phyloP scores from a whole-genome alignment of 257 asterid genomes.

The Nicotiana obtusifolia region DNA sequence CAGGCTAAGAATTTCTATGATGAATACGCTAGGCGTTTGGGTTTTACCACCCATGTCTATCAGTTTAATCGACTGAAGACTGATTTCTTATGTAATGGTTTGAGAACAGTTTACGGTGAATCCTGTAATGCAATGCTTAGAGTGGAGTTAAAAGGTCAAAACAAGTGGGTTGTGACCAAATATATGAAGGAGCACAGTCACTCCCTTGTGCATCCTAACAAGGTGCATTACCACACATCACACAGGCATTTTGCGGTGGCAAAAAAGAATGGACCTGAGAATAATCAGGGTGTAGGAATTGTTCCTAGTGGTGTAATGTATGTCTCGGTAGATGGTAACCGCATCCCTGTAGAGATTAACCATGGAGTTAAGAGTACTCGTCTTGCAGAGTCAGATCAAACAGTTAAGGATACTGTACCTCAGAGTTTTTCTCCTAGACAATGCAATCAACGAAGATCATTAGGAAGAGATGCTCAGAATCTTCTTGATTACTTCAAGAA shows the following conservation, averaged over 20 bases:
- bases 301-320: constrained; percentile 79
- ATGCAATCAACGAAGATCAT: constrained; percentile 40
- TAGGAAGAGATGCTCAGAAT: constrained; percentile 85
- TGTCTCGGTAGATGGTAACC: constrained; percentile 62
- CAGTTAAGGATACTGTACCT: constrained; percentile 27
- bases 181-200: constrained; percentile 67
- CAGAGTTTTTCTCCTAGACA: constrained; percentile 31
- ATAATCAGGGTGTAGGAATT: constrained; percentile 32
- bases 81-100: constrained; percentile 50
- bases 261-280: constrained; percentile 34
- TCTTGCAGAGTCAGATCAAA: constrained; percentile 31
- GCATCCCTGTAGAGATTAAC: constrained; percentile 33
- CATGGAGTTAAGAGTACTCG: constrained; percentile 32
- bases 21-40: constrained; percentile 53
- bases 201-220: constrained; percentile 31
- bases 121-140: constrained; percentile 71
- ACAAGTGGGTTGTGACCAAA: constrained; percentile 66
- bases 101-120: constrained; percentile 44
- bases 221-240: constrained; percentile 49
- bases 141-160: constrained; percentile 42
- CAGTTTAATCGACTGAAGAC: constrained; percentile 33
- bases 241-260: constrained; percentile 53
- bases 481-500: constrained; percentile 82
- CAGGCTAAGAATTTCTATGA: constrained; percentile 60
- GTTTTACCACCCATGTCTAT: constrained; percentile 43